Evolutionary conservation across 768 basidiomycete species (phyloP), one percentile per base, ranked within the genome.

Genomic region (Infundibulicybe gibba): DNA sequence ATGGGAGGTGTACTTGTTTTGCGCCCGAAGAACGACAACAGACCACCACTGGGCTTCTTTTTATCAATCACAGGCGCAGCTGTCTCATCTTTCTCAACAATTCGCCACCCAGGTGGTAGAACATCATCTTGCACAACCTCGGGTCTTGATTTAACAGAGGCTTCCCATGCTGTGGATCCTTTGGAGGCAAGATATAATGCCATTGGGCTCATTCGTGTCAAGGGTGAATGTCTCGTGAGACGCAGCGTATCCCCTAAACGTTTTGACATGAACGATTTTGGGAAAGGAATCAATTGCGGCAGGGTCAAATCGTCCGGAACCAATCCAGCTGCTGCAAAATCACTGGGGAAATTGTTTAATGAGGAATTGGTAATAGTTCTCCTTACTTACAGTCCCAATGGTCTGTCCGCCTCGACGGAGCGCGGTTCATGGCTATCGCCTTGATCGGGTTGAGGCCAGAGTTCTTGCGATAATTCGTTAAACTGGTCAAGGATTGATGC

Each of bases 91-190:
- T 80, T 80, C 45, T 85, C 80, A 11, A 87, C 63, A 30, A 87
- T 76, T 49, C 82, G 72, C 89, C 88, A 88, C 4, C 87, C 89
- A 13, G 73, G 63, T n/a, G 82, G 87, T 6, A 81, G 52, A 33
- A 73, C 61, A 54, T 85, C 84, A 16, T 87, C 83, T 19, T 69
- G 67, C 20, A 66, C 51, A 32, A 69, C 48, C 10, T 77, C 78
- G 25, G 75, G 71, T 40, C 67, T 69, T 2, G 77, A 66, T 61
- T 80, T 87, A 0, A 89, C 66, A 14, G 83, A 75, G 5, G 72
- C 72, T 59, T 90, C 85, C 90, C 90, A 91, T 16, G 86, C 80
- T 15, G 78, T 76, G 4, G 85, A 83, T 1, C 87, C 87, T 62
- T 85, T 88, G 0, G 84, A 80, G 5, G 80, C 71, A 35, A 87